Evolutionary conservation across 441 rosid species (phyloP), one percentile per base, ranked within the genome.

Genomic region (Erodium moschatum): DNA sequence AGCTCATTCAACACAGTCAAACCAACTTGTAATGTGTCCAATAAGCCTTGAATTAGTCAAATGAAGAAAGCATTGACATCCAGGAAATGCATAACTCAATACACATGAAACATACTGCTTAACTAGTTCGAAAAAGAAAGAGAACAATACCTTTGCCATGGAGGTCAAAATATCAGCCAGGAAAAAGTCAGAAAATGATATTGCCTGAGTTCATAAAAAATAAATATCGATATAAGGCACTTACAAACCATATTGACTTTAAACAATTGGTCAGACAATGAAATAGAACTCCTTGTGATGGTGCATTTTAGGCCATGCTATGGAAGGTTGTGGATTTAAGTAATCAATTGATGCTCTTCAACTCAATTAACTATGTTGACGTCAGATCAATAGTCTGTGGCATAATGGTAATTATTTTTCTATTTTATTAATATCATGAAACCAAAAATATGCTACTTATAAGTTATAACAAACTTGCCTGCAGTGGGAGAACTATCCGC

Each of bases 121-220:
- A n/a, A 27, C 42, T 6, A 29, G 1, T n/a, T 29, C 12, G 12
- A 4, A 13, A 13, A 24, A 63, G 20, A 18, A 54, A 6, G 13
- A n/a, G n/a, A n/a, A n/a, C 4, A 7, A 16, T 78, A 94, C 97
- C 97, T 95, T 95, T 73, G 97, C 81, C 99, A 94, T 84, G 70
- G 99, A 94, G 48, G 99, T 94, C 76, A 94, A 70, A 68, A 94
- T 90, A 85, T 91, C 99, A 69, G 97, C 97, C 81, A 94, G 73
- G 75, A 94, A 94, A 80, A 94, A 92, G 87, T 94, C 99, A 0
- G 90, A 78, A 81, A 91, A 91, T 3, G 94, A 78, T 73, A 94
- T 89, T 50, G 94, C 85, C 97, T 91, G 94, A 69, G 78, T 65
- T 21, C 61, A 73, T 31, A 24, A 24, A 74, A 72, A 64, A 81